A percentile compares a stretch with the other conserved stretches of the same genome.
These are phyloP conservation scores for Cokeromyces recurvatus DNA, from an alignment of 371 early-diverging fungal species.

Conservation along the genomic window DNA sequence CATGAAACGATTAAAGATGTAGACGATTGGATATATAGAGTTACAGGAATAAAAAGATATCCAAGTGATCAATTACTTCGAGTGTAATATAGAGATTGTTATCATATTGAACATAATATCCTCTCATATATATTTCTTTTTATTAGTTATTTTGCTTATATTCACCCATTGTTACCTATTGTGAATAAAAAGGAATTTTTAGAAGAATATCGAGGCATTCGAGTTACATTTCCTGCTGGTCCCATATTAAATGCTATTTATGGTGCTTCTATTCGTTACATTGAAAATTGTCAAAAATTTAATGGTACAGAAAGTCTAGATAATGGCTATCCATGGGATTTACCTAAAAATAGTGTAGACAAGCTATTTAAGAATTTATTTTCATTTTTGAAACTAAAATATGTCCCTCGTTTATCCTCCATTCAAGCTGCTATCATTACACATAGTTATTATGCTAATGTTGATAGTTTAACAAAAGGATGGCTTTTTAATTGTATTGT, in stretches of 20 bases:
- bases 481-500: slow-evolving; percentile 31
- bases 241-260: slow-evolving; percentile 16
- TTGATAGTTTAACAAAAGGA: slow-evolving; percentile 16
- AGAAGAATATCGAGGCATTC: slow-evolving; percentile 19
- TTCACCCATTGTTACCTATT: slow-evolving; percentile 18
- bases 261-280: slow-evolving; percentile 14
- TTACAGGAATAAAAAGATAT: slow-evolving; percentile 15
- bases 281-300: slow-evolving; percentile 10
- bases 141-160: slow-evolving; percentile 18
- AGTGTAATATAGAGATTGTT: slow-evolving; percentile 25
- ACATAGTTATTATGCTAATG: slow-evolving; percentile 26
- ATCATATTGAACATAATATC: neutral
- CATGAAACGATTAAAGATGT: slow-evolving; percentile 2
- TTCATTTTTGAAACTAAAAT: slow-evolving; percentile 1
- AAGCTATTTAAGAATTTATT: slow-evolving; percentile 2
- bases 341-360: no score
- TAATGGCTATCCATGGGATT: neutral
- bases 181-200: slow-evolving; percentile 20
- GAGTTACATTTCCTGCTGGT: slow-evolving; percentile 4
- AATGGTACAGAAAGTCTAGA: slow-evolving; percentile 1
- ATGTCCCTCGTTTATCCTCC: slow-evolving; percentile 19
- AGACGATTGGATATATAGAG: slow-evolving; percentile 19
- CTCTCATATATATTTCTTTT: neutral
- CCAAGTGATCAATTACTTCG: slow-evolving; percentile 21
- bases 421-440: slow-evolving; percentile 32